These are phyloP conservation scores for Cadophora gregata DNA, from an alignment of 2,329 filamentous ascomycete genomes.

Conservation along the genomic window DNA sequence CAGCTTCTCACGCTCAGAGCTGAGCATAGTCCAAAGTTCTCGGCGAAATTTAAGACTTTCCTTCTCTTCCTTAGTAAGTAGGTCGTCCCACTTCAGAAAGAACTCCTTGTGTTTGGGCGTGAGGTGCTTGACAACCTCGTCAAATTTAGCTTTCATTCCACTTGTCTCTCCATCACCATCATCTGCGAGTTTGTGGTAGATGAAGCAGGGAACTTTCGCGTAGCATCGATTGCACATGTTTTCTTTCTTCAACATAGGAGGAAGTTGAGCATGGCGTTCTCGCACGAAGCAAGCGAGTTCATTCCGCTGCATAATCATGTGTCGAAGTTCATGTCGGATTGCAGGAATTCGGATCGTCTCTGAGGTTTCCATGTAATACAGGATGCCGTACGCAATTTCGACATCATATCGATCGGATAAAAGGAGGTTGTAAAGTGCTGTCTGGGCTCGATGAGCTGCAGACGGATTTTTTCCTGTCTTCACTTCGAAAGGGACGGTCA, in stretches of 20 bases:
- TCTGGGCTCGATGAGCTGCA: constrained; percentile 87
- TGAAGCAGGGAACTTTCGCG: constrained; percentile 87
- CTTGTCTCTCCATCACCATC: constrained; percentile 81
- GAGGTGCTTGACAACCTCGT: constrained; percentile 80
- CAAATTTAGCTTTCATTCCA: constrained; percentile 81
- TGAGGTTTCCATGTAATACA: constrained; percentile 95
- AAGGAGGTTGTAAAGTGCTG: constrained; percentile 89
- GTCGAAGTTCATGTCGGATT: constrained; percentile 84
- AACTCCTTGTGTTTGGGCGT: constrained; percentile 77
- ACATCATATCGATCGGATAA: constrained; percentile 95
- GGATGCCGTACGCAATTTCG: constrained; percentile 84
- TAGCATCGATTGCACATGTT: constrained; percentile 88
- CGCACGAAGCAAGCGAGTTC: constrained; percentile 84
- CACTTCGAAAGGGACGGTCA: constrained; percentile 92
- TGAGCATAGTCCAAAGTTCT: constrained; percentile 96
- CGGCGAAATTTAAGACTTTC: constrained; percentile 85
- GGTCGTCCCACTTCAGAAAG: constrained; percentile 91
- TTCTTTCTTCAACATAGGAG: constrained; percentile 83
- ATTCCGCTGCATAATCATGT: constrained; percentile 97
- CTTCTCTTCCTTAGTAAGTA: constrained; percentile 93
- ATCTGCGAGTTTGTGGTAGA: constrained; percentile 91
- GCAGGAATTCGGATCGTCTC: constrained; percentile 85
- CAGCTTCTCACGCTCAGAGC: constrained; percentile 82
- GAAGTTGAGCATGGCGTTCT: constrained; percentile 78
- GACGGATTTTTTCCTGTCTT: constrained; percentile 91